Evolutionary conservation across 2,329 filamentous ascomycete genomes (phyloP), one percentile per base, ranked within the genome.

Genomic region (Aspergillus vadensis): DNA sequence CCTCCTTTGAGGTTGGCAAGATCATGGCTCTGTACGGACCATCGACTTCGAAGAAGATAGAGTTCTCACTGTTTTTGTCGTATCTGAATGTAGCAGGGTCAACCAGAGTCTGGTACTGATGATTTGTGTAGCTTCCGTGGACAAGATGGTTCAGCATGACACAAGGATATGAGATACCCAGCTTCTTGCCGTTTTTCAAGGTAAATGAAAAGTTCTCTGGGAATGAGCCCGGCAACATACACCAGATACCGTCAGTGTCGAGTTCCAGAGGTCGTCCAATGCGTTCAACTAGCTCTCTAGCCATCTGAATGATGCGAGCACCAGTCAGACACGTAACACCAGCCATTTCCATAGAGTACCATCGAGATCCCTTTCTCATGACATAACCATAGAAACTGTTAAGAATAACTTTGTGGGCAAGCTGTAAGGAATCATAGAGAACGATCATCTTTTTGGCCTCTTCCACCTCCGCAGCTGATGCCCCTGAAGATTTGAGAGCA

Each of bases 261-360:
- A 99, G 83, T 75, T 99, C 95, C 55, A 99, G 82, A 0, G 95
- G 95, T 59, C 95, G 86, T 23, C 95, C 95, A 39, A 99, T 91
- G 7, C 95, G 86, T 74, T 99, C 95, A 4, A 99, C 94, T 2
- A 99, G 85, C 69, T 95, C 89, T 71, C 94, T 87, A 17, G 95
- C 96, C 85, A 99, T 88, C 72, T 99, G 95, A 74, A 99, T 99
- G 73, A 99, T 99, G 44, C 88, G 91, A 32, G 95, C 95, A 63
- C 95, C 95, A 1, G 95, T 99, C 75, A 99, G 81, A 79, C 95
- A 99, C 44, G 95, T 99, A 4, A 99, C 95, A 69, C 95, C 95
- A 15, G 96, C 95, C 95, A 99, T 99, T 75, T 99, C 95, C 85
- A 99, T 89, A 17, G 95, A 99, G 74, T 99, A 99, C 95, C 95